Evolutionary conservation across 176 grass and related monocot genomes (phyloP).

Genomic region (Aegilops bicornis): DNA sequence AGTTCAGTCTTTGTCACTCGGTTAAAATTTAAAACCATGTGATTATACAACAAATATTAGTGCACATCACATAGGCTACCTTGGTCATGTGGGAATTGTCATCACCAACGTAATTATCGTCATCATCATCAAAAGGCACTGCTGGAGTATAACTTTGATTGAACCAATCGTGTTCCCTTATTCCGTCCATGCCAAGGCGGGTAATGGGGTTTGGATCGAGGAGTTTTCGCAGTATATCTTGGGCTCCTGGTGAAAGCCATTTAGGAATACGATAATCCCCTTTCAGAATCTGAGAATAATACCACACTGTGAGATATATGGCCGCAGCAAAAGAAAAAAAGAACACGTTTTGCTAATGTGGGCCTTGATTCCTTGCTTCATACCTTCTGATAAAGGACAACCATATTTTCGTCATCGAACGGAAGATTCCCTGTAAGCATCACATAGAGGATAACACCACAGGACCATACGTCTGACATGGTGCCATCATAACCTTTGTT

Average conservation of each 20-base stretch:
- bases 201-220: conserved; percentile 76
- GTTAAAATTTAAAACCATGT: not conserved
- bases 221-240: conserved; percentile 70
- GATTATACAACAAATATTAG: conserved; percentile 17
- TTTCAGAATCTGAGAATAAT: conserved; percentile 59
- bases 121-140: conserved; percentile 58
- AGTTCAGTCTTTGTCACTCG: conserved; percentile 24
- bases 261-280: conserved; percentile 79
- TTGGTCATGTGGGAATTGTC: conserved; percentile 38
- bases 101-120: conserved; percentile 41
- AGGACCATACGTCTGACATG: conserved; percentile 89
- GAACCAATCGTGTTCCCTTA: conserved; percentile 85
- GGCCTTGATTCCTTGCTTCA: conserved; percentile 6
- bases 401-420: conserved; percentile 75
- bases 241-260: conserved; percentile 74
- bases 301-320: conserved; percentile 27
- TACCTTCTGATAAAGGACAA: conserved; percentile 82
- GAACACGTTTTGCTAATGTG: not conserved
- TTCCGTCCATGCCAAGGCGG: conserved; percentile 63
- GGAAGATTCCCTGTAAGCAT: conserved; percentile 87
- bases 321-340: not conserved
- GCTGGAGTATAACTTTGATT: conserved; percentile 67
- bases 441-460: conserved; percentile 87
- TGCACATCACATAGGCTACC: conserved; percentile 33
- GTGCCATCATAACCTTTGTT: conserved; percentile 94